A percentile compares a stretch with the other conserved stretches of the same genome.
Conservation (phyloP, 2,329 filamentous ascomycete species). For the Arthrobotrys sinensis region DNA sequence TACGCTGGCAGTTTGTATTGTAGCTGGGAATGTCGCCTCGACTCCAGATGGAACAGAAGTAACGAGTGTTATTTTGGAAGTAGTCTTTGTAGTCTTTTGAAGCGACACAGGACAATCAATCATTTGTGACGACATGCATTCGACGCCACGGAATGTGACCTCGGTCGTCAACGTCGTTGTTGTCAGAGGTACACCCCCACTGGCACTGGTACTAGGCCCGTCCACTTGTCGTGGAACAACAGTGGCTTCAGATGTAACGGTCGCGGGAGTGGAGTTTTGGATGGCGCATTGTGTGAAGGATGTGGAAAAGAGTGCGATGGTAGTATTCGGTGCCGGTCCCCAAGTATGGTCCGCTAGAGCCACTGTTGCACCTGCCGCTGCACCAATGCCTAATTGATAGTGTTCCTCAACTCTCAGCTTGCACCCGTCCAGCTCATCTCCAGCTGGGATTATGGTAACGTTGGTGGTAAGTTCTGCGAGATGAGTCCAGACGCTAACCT, state of each 20-base stretch:
- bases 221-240: conserved; percentile 31
- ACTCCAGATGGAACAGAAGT: conserved; percentile 68
- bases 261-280: neutral
- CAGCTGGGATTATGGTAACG: conserved; percentile 68
- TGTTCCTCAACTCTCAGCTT: conserved; percentile 70
- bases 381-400: conserved; percentile 72
- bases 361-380: conserved; percentile 72
- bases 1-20: conserved; percentile 65
- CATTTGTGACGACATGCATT: conserved; percentile 69
- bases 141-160: conserved; percentile 69
- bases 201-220: neutral
- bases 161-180: conserved; percentile 68
- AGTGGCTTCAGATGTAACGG: neutral
- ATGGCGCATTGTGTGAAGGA: conserved; percentile 67
- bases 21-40: conserved; percentile 68
- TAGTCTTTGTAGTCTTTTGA: conserved; percentile 69
- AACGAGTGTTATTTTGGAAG: conserved; percentile 67
- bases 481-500: conserved; percentile 71
- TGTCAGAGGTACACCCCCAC: conserved; percentile 64
- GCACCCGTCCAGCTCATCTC: conserved; percentile 68
- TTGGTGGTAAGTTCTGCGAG: conserved; percentile 73
- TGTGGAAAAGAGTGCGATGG: conserved; percentile 73
- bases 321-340: conserved; percentile 71
- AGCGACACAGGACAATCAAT: conserved; percentile 72
- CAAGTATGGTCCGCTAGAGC: conserved; percentile 69